Evolutionary conservation across 345 rosid genomes (phyloP).

Genomic region (Citrus maxima): DNA sequence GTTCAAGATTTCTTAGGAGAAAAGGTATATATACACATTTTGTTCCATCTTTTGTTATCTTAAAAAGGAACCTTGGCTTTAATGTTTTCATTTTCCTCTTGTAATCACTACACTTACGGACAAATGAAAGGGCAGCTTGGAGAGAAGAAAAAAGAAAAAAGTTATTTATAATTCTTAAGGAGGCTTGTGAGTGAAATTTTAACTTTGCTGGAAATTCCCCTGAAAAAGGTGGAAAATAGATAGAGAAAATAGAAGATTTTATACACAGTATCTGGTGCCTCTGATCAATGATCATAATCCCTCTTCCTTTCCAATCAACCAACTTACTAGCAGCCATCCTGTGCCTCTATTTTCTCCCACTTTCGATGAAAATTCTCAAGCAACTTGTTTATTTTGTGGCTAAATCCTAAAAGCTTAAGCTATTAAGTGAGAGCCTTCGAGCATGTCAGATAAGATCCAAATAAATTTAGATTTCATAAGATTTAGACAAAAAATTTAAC

Average conservation of each 20-base stretch:
- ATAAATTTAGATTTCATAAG: neutral
- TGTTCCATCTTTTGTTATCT: neutral
- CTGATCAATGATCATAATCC: neutral
- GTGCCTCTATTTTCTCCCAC: neutral
- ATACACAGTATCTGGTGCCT: conserved; percentile 26
- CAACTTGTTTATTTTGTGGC: neutral
- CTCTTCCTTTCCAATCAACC: conserved; percentile 28
- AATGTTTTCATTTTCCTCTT: neutral
- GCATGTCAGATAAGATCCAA: neutral
- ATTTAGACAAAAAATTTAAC: neutral
- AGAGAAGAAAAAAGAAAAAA: neutral
- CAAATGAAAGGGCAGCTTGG: neutral
- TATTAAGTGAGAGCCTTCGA: neutral
- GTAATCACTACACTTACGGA: neutral
- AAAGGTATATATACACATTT: neutral
- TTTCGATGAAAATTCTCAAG: neutral
- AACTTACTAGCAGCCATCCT: conserved; percentile 2
- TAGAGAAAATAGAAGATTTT: conserved; percentile 15
- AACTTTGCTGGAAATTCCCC: conserved; percentile 4
- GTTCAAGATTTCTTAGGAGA: conserved; percentile 8
- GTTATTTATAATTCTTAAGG: neutral
- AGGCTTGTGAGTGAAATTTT: neutral
- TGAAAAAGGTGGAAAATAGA: conserved; percentile 13
- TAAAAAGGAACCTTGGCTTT: neutral
- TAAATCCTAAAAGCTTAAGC: neutral